These are phyloP conservation scores for Eutrema heterophyllum DNA, from an alignment of 345 rosid genomes.

Conservation along the genomic window DNA sequence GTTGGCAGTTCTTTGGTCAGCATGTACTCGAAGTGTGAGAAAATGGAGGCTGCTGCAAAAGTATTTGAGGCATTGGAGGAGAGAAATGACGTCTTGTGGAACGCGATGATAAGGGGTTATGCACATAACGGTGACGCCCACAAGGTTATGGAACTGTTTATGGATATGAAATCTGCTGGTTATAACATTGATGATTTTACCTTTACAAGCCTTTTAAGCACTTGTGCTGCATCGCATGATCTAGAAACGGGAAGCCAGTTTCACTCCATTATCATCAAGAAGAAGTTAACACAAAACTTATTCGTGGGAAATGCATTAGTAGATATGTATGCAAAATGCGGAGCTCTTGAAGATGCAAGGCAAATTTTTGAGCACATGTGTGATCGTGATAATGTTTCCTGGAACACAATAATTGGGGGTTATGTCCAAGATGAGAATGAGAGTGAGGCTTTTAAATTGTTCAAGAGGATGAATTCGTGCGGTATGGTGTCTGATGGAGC, in stretches of 20 bases:
- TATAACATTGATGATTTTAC: constrained; percentile 75
- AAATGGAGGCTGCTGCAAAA: constrained; percentile 59
- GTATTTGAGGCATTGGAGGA: constrained; percentile 64
- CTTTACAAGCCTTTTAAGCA: constrained; percentile 81
- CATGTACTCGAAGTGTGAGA: constrained; percentile 74
- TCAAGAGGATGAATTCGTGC: constrained; percentile 48
- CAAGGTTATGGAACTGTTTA: constrained; percentile 54
- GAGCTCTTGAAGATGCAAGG: constrained; percentile 66
- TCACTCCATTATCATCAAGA: constrained; percentile 67
- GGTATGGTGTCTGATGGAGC: constrained; percentile 69
- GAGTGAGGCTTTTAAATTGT: constrained; percentile 64
- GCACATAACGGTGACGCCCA: constrained; percentile 60
- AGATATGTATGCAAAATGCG: constrained; percentile 92
- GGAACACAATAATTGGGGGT: constrained; percentile 94
- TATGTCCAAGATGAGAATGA: constrained; percentile 75
- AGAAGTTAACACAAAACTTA: constrained; percentile 47
- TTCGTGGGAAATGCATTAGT: constrained; percentile 86
- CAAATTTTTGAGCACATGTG: constrained; percentile 58
- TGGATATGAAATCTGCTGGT: constrained; percentile 57
- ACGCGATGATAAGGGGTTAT: constrained; percentile 77
- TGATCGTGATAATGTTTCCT: constrained; percentile 58
- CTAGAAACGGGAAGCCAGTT: constrained; percentile 60
- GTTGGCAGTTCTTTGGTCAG: constrained; percentile 86
- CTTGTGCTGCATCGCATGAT: constrained; percentile 61
- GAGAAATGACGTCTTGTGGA: constrained; percentile 80